Evolutionary conservation across 306 rosid genomes (phyloP).

Genomic region (Myrica gale): DNA sequence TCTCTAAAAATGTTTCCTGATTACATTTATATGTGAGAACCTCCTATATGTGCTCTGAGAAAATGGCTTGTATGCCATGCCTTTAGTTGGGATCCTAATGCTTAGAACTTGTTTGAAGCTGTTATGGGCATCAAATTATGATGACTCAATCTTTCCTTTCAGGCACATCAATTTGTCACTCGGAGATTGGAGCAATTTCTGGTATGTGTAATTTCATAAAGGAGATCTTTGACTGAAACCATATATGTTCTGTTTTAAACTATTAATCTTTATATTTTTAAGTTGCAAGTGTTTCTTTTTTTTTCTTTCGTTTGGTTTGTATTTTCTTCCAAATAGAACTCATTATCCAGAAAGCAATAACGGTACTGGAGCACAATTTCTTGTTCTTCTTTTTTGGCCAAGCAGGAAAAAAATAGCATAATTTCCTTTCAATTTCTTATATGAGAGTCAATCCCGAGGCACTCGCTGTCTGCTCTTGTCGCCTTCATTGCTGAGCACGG

Average conservation of each 20-base stretch:
- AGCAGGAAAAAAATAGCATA: background rate
- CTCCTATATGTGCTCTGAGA: background rate
- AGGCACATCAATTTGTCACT: slow-evolving; percentile 79
- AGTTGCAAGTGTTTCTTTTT: background rate
- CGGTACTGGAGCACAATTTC: background rate
- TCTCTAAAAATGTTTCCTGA: background rate
- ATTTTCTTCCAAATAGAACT: background rate
- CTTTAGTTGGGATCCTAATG: background rate
- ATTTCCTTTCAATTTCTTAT: background rate
- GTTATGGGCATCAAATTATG: slow-evolving; percentile 21
- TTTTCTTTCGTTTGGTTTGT: background rate
- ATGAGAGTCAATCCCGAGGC: background rate
- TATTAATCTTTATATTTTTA: slow-evolving; percentile 8
- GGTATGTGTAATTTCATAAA: slow-evolving; percentile 46
- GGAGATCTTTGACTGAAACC: slow-evolving; percentile 4
- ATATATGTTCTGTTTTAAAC: background rate
- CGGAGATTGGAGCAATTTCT: slow-evolving; percentile 91
- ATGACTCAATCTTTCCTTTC: slow-evolving; percentile 27
- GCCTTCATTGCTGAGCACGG: background rate
- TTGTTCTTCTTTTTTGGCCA: too few species aligned
- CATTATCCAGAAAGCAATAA: background rate
- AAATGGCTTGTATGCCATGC: background rate
- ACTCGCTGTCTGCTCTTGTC: background rate
- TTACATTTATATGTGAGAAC: background rate
- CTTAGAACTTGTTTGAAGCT: background rate